These are phyloP conservation scores for Hypoxylon fragiforme DNA, from an alignment of 495 filamentous ascomycete species.

Conservation along the genomic window DNA sequence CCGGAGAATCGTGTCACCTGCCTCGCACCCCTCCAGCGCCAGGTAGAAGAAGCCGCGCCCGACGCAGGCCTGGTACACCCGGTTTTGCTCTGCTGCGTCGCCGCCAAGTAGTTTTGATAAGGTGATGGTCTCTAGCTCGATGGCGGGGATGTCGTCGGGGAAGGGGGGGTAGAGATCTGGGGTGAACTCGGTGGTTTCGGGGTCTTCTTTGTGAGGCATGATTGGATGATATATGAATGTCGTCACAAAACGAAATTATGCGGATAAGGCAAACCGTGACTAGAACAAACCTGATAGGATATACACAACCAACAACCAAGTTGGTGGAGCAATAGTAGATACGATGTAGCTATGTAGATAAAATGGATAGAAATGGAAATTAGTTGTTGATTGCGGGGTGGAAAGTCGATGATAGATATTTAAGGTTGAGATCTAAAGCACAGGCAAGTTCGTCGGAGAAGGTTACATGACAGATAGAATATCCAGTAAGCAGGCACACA, in stretches of 20 bases:
- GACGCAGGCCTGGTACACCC: slow-evolving; percentile 53
- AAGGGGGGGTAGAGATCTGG: slow-evolving; percentile 53
- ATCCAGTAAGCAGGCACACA: too few species aligned
- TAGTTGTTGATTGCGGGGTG: not conserved
- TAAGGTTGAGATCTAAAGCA: not conserved
- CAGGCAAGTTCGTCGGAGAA: slow-evolving; percentile 2
- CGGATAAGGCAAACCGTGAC: too few species aligned
- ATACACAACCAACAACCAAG: too few species aligned
- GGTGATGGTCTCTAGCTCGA: slow-evolving; percentile 58
- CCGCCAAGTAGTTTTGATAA: slow-evolving; percentile 51
- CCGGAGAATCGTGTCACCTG: slow-evolving; percentile 45
- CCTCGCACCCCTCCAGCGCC: slow-evolving; percentile 48
- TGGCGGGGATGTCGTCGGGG: slow-evolving; percentile 55
- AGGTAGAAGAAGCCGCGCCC: slow-evolving; percentile 69
- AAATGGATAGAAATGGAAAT: too few species aligned
- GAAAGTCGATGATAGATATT: not conserved
- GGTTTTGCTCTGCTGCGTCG: slow-evolving; percentile 44
- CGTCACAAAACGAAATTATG: too few species aligned
- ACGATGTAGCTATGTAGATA: too few species aligned
- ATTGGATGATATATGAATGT: too few species aligned
- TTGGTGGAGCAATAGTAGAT: too few species aligned
- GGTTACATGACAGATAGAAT: slow-evolving; percentile 5
- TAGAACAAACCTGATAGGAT: too few species aligned
- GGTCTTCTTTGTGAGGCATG: slow-evolving; percentile 30
- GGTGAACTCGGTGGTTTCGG: slow-evolving; percentile 20